Evolutionary conservation across 1,139 yeast genomes (phyloP).

Genomic region (Candida labiduridarum): DNA sequence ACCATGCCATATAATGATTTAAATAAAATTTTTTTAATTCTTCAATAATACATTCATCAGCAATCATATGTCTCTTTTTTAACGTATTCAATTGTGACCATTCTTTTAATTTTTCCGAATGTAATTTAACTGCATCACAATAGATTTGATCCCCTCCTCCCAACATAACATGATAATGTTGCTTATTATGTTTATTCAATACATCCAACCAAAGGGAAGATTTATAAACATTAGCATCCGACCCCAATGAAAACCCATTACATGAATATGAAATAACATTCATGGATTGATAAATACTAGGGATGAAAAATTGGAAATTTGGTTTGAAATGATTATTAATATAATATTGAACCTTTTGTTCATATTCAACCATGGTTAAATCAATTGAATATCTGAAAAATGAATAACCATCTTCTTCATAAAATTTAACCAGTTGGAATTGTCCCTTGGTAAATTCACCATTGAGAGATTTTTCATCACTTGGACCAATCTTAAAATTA

Average conservation of each 20-base stretch:
- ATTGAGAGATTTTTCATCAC: conserved; percentile 16
- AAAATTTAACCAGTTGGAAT: conserved; percentile 47
- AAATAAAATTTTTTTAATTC: conserved; percentile 71
- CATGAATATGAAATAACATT: conserved; percentile 83
- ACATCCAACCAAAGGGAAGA: conserved; percentile 90
- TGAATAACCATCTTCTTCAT: conserved; percentile 42
- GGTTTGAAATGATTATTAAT: conserved; percentile 48
- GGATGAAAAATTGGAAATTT: conserved; percentile 56
- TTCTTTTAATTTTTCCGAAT: conserved; percentile 53
- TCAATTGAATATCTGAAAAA: conserved; percentile 68
- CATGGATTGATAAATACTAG: conserved; percentile 64
- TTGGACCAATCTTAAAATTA: conserved; percentile 43
- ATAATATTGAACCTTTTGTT: conserved; percentile 63
- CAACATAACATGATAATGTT: conserved; percentile 88
- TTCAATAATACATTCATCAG: conserved; percentile 46
- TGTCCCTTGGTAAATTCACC: conserved; percentile 34
- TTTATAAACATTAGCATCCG: conserved; percentile 65
- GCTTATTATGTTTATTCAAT: conserved; percentile 56
- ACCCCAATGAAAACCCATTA: conserved; percentile 85
- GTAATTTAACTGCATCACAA: conserved; percentile 74
- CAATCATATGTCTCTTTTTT: conserved; percentile 37
- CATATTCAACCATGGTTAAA: conserved; percentile 45
- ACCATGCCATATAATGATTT: conserved; percentile 80
- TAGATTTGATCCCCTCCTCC: conserved; percentile 98
- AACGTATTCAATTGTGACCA: conserved; percentile 64